These are phyloP conservation scores for Prunus armeniaca DNA, from an alignment of 306 rosid genomes.

Conservation along the genomic window DNA sequence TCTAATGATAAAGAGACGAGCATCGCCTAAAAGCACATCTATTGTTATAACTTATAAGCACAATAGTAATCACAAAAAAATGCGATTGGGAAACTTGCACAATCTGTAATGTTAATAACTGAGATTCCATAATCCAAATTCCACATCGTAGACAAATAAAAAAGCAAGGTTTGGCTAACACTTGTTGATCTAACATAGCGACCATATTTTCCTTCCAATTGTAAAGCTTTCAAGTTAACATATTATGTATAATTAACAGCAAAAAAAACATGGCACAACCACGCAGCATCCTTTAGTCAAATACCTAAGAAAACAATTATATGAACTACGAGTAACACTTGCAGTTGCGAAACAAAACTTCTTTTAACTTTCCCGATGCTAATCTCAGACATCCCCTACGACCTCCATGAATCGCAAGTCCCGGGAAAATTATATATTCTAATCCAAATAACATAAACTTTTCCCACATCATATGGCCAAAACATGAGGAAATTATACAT, in stretches of 20 bases:
- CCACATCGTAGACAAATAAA: background rate
- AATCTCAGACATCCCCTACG: background rate
- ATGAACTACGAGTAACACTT: background rate
- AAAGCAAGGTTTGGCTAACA: background rate
- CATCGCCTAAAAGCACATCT: background rate
- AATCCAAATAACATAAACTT: background rate
- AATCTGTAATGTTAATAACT: background rate
- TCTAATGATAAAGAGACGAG: background rate
- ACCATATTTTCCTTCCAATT: background rate
- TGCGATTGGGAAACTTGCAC: background rate
- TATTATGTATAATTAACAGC: background rate
- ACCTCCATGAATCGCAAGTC: background rate
- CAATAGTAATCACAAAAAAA: background rate
- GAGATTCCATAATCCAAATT: background rate
- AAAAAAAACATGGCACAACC: background rate
- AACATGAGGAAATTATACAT: background rate
- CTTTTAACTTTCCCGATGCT: background rate
- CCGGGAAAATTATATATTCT: background rate
- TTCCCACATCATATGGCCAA: background rate
- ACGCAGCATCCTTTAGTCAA: background rate
- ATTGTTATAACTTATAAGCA: background rate
- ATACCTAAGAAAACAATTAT: background rate
- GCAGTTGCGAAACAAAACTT: background rate
- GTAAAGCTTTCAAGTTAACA: background rate
- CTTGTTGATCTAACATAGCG: background rate